A percentile compares a stretch with the other conserved stretches of the same genome.
Conservation (phyloP, 2,329 filamentous ascomycete genomes). For the Scleromitrula shiraiana region DNA sequence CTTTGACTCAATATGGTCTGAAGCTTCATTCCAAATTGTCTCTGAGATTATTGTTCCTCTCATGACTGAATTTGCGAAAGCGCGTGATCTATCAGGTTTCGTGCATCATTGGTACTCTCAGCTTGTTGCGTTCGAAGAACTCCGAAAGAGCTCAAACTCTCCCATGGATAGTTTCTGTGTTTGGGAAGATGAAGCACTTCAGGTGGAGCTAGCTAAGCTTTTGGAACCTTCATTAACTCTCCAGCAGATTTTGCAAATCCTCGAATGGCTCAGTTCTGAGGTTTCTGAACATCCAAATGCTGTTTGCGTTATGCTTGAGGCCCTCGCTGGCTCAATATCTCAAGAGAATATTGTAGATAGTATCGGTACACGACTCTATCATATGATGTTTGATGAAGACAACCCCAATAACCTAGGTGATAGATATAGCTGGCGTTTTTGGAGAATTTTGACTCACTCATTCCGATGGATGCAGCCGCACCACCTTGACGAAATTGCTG, state of each 20-base stretch:
- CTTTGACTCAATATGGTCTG: conserved; percentile 17
- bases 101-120: conserved; percentile 32
- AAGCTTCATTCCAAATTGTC: conserved; percentile 25
- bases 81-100: conserved; percentile 35
- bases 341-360: conserved; percentile 29
- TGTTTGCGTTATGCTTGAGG: conserved; percentile 33
- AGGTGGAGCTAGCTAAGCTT: conserved; percentile 22
- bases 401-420: conserved; percentile 18
- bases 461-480: conserved; percentile 16
- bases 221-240: conserved; percentile 32
- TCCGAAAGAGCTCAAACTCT: conserved; percentile 13
- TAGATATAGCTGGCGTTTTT: conserved; percentile 26
- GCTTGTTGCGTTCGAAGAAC: conserved; percentile 22
- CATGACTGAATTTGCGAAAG: conserved; percentile 34
- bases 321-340: conserved; percentile 31
- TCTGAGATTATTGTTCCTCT: conserved; percentile 33
- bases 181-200: conserved; percentile 28
- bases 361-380: conserved; percentile 29
- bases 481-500: conserved; percentile 16
- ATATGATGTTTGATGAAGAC: conserved; percentile 26
- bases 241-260: conserved; percentile 31
- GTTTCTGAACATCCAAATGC: conserved; percentile 19
- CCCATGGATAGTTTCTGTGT: conserved; percentile 17
- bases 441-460: conserved; percentile 23
- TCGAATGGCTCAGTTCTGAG: conserved; percentile 30